Conservation (phyloP, 305 asterid species). For the Andrographis paniculata region DNA sequence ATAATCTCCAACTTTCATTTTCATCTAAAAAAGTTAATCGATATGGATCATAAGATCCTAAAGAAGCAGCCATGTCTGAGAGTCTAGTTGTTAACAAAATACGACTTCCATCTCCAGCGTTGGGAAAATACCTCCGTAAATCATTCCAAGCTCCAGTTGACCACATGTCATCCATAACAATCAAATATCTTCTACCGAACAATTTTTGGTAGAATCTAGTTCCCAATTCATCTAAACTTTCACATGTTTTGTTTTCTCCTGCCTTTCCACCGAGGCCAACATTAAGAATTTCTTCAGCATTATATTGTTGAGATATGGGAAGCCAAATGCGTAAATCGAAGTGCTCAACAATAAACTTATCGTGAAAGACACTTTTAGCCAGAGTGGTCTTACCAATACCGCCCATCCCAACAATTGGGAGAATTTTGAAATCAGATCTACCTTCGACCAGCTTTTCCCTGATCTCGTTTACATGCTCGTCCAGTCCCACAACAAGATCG, state of each 20-base stretch:
- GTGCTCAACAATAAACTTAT: neutral
- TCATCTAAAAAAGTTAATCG: neutral
- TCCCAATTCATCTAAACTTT: neutral
- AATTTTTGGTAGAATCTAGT: neutral
- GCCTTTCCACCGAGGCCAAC: neutral
- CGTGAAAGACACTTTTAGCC: neutral
- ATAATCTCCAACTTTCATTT: neutral
- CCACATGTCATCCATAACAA: neutral
- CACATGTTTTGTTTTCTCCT: neutral
- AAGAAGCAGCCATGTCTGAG: neutral
- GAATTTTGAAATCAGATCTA: neutral
- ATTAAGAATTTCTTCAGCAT: neutral
- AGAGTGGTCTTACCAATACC: neutral
- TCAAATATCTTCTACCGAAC: neutral
- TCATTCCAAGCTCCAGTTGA: neutral
- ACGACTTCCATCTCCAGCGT: neutral
- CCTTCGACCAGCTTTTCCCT: neutral
- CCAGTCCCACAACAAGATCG: constrained; percentile 1
- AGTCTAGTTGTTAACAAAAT: neutral
- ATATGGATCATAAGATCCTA: neutral
- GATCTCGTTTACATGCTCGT: neutral
- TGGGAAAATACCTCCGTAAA: neutral
- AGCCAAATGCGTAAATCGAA: neutral
- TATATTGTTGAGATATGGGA: neutral
- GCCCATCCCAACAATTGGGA: too few relatives aligned